Conservation (phyloP, 805 yeast species). For the Jamesozyma piceae region DNA sequence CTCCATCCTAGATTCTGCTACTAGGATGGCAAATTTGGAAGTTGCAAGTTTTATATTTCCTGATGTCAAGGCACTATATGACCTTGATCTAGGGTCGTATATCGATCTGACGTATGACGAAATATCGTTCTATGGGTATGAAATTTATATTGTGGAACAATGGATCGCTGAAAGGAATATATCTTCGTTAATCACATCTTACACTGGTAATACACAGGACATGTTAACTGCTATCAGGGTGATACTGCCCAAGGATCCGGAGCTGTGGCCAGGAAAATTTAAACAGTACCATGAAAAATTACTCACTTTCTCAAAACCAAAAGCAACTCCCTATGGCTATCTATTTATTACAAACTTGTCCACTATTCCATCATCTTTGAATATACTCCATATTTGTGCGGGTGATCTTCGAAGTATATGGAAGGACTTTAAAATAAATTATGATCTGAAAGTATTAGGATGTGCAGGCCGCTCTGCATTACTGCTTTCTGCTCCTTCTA, state of each 20-base stretch:
- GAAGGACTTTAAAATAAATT: slow-evolving; percentile 58
- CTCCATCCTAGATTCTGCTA: background rate
- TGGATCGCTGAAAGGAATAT: slow-evolving; percentile 74
- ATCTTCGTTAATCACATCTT: slow-evolving; percentile 71
- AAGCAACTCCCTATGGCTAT: slow-evolving; percentile 47
- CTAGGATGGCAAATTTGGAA: slow-evolving; percentile 1
- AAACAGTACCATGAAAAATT: slow-evolving; percentile 59
- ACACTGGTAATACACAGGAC: slow-evolving; percentile 72
- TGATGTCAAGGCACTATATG: slow-evolving; percentile 46
- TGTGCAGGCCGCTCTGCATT: slow-evolving; percentile 84
- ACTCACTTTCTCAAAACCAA: slow-evolving; percentile 54
- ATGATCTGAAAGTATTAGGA: slow-evolving; percentile 62
- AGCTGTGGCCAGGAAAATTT: slow-evolving; percentile 36
- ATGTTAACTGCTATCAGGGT: slow-evolving; percentile 52
- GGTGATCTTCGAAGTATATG: slow-evolving; percentile 48
- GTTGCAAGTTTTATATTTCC: slow-evolving; percentile 39
- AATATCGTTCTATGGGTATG: slow-evolving; percentile 60
- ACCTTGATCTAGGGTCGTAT: slow-evolving; percentile 37
- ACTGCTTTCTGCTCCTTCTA: slow-evolving; percentile 59
- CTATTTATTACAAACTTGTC: slow-evolving; percentile 79
- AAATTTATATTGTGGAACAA: slow-evolving; percentile 86
- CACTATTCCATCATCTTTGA: slow-evolving; percentile 64
- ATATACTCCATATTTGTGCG: slow-evolving; percentile 57
- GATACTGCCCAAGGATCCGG: slow-evolving; percentile 34
- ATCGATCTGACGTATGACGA: slow-evolving; percentile 38